Base-by-base conservation (phyloP, 1,284 basidiomycete species). In the Cryptococcus hybrid region DNA sequence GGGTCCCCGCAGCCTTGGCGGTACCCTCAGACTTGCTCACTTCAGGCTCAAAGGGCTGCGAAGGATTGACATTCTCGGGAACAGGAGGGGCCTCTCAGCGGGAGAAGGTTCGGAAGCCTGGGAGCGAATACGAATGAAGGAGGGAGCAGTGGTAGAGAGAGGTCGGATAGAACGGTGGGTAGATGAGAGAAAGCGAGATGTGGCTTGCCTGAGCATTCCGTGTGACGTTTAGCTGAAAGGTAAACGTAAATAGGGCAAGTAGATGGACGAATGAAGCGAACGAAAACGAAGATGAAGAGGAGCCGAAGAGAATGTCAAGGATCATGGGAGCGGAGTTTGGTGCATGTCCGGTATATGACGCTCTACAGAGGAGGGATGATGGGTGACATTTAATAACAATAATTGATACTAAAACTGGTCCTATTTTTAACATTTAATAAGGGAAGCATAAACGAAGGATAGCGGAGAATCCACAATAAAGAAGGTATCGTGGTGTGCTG, bases 11-110 rank as follows among this genome's bases (percentile, higher is more conserved):
- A 42, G 40, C 38, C 30, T 55, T 39, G 9, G 46, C 7, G 36
- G 18, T 24, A 40, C 50, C 50, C 30, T 52, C 37, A 42, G 50
- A n/a, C 30, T 50, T 34, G 18, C 43, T 46, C 30, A 53, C n/a
- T 8, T 51, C 51, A 11, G 60, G 24, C n/a, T 52, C 34, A 30
- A 50, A 39, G 34, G n/a, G 30, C 37, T 45, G 48, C 36, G 4
- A 24, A 8, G 51, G 36, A 13, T 49, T 43, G 47, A 64, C 58
- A 36, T 65, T 61, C 11, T 62, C 56, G 13, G 71, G 68, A 6
- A 65, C 60, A 12, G 55, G 42, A 8, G 66, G 66, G 70, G 70
- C 56, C 62, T 49, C 54, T 69, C 65, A 7, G 70, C 65, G 2
- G 70, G 63, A 4, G 70, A 66, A 18, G 71, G 68, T 38, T 47